Base-by-base conservation (phyloP, 2,329 filamentous ascomycete species). In the Trichoderma oligosporum region DNA sequence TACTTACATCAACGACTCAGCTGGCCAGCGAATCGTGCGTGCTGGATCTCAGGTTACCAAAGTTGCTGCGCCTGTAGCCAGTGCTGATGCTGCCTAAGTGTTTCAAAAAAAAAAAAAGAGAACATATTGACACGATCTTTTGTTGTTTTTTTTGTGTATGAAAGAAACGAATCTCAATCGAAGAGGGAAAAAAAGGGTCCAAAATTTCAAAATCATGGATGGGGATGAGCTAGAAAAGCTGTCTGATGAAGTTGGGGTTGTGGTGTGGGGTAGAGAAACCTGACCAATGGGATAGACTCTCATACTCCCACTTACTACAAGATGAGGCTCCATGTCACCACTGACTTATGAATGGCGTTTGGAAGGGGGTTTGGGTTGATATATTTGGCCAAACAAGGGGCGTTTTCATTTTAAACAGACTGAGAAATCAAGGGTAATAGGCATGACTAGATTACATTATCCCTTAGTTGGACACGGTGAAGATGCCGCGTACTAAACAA, bases 31-130 rank as follows among this genome's bases (percentile, higher is more conserved):
- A 62, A 91, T 97, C 65, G 83, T 95, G 68, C 87, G 92, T 62
- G 91, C 92, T 63, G 91, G 91, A 54, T 80, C 84, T 66, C 92
- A 97, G 76, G 83, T 89, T 59, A 97, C 92, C 65, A 91, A 90
- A 75, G 83, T 95, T 51, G 77, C 85, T 18, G 85, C 91, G 71
- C 91, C 92, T 42, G 83, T 89, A 56, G 84, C 87, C 61, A 92
- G 86, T 65, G 92, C 92, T 59, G 91, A 91, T 74, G 91, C 91
- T 62, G 91, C 91, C 67, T 93, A 69, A 75, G 35, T 38, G 27
- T 48, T 11, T 12, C 31, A 35, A 33, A 35, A 5, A 14, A 14
- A 11, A 14, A 3, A 33, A 35, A 5, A 14, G 9, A 11, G 5
- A 3, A 14, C n/a, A 18, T 24, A 22, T 45, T 38, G 20, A 11